These are phyloP conservation scores for Lactarius sanguifluus DNA, from an alignment of 768 basidiomycete genomes.

Conservation along the genomic window DNA sequence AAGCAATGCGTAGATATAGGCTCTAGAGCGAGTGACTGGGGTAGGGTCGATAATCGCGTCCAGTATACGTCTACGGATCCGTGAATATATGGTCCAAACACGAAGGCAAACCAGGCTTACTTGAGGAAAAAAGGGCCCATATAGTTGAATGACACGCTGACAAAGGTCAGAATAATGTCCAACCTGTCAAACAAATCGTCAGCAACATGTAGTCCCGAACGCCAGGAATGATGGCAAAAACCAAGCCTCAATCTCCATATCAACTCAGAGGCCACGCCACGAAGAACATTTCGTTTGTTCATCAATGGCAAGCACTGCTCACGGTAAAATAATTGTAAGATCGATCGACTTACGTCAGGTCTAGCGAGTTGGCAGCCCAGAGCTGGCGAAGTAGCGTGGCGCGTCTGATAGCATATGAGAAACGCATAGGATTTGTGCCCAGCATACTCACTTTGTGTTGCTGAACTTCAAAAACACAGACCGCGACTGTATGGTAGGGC, in stretches of 20 bases:
- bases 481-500: conserved; percentile 64
- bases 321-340: not conserved
- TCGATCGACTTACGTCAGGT: conserved; percentile 37
- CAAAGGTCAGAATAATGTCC: conserved; percentile 65
- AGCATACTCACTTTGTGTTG: conserved; percentile 30
- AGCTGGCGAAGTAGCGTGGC: conserved; percentile 46
- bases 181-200: conserved; percentile 33
- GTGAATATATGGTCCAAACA: not conserved
- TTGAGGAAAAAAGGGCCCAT: conserved; percentile 84
- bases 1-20: conserved; percentile 78
- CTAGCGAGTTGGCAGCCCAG: conserved; percentile 47
- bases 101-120: conserved; percentile 5
- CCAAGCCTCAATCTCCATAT: not conserved
- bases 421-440: not conserved
- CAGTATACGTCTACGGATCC: conserved; percentile 47
- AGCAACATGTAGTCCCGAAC: not conserved
- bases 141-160: conserved; percentile 76
- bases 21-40: conserved; percentile 51
- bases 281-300: not conserved
- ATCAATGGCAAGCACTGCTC: not conserved
- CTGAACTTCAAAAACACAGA: conserved; percentile 57
- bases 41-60: conserved; percentile 55
- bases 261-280: not conserved
- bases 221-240: not conserved
- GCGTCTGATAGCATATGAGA: conserved; percentile 20